These are phyloP conservation scores for Apiotrichum akiyoshidainum DNA, from an alignment of 1,284 basidiomycete genomes.

Conservation along the genomic window DNA sequence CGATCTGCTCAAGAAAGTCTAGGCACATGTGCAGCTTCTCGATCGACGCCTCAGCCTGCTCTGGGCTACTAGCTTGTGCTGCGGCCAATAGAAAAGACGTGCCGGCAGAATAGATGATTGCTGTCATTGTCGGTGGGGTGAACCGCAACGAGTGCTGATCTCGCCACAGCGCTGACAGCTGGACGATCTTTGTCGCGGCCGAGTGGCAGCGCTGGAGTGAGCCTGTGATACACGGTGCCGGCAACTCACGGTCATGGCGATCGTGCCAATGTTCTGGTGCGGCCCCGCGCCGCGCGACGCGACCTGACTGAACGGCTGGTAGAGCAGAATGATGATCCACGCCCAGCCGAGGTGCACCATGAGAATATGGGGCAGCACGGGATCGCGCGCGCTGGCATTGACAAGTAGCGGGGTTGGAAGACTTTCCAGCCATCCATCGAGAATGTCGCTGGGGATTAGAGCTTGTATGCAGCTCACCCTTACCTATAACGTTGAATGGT, in stretches of 20 bases:
- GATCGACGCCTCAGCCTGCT: constrained; percentile 7
- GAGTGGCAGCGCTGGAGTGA: constrained; percentile 56
- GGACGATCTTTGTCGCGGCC: constrained; percentile 64
- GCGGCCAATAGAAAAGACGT: constrained; percentile 45
- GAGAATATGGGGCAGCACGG: constrained; percentile 60
- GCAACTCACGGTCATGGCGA: constrained; percentile 15
- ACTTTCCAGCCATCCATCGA: constrained; percentile 61
- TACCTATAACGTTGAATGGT: constrained; percentile 10
- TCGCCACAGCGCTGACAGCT: constrained; percentile 59
- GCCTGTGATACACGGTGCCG: not conserved
- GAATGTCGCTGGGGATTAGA: constrained; percentile 30
- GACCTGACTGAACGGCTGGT: constrained; percentile 56
- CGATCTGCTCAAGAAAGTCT: constrained; percentile 7
- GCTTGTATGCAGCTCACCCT: not conserved
- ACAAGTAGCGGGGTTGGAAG: constrained; percentile 56
- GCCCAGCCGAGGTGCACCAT: constrained; percentile 64
- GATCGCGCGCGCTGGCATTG: constrained; percentile 53
- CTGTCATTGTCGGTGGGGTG: constrained; percentile 62
- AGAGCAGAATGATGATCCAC: constrained; percentile 64
- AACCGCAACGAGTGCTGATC: constrained; percentile 61
- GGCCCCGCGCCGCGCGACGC: not conserved
- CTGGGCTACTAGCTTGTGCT: constrained; percentile 9
- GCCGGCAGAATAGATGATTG: constrained; percentile 64
- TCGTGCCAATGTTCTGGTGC: constrained; percentile 3
- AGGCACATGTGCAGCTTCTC: constrained; percentile 14